phyloP scores from a whole-genome alignment of 2,329 filamentous ascomycete species.

The Cladophialophora psammophila region DNA sequence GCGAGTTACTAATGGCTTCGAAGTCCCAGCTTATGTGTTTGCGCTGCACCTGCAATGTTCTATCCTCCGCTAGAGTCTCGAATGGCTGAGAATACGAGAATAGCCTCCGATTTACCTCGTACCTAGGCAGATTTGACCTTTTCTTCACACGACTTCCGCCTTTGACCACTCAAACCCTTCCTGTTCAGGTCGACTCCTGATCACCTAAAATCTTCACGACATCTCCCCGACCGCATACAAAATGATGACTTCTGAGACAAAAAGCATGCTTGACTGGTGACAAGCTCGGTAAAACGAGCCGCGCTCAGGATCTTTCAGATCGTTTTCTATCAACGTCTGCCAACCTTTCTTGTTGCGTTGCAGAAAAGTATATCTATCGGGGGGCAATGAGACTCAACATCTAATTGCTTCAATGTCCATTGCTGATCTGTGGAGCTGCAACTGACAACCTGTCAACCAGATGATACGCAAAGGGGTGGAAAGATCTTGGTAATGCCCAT shows the following conservation, averaged over 20 bases:
- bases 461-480: background rate
- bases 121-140: background rate
- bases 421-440: background rate
- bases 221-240: background rate
- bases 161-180: background rate
- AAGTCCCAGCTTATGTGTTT: background rate
- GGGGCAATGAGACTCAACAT: background rate
- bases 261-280: background rate
- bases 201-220: background rate
- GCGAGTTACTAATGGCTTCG: background rate
- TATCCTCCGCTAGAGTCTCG: background rate
- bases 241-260: background rate
- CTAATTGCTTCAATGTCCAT: background rate
- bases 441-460: background rate
- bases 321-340: background rate
- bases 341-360: background rate
- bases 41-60: background rate
- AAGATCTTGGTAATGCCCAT: background rate
- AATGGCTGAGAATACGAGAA: background rate
- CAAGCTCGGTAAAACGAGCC: background rate
- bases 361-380: background rate
- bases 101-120: background rate
- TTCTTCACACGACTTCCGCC: background rate
- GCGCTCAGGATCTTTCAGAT: background rate
- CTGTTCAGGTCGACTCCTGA: background rate